Base-by-base conservation (phyloP, 257 asterid species). In the Forsythia viridissima region DNA sequence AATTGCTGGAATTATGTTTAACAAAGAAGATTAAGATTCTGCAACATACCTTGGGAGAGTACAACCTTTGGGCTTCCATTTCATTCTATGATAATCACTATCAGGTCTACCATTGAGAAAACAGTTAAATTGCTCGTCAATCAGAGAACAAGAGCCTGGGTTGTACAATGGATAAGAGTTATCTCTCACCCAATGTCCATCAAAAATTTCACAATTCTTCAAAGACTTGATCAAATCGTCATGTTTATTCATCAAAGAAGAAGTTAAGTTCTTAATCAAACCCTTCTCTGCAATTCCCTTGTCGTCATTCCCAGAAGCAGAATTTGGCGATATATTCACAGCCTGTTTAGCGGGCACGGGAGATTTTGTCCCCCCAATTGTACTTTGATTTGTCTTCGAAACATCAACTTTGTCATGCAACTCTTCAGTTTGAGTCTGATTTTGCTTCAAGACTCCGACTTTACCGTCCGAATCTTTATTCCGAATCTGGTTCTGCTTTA, bases 51-150 rank as follows among this genome's bases (percentile, higher is more conserved):
- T 91, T 38, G 99, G 99, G 37, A 92, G 85, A 81, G 88, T 83
- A 82, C 98, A 95, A n/a, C 82, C 90, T 52, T 87, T 90, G 11
- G 99, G 97, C 88, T 93, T 92, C 99, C 99, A 96, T 80, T 84
- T 92, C 34, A 87, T 82, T 67, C 89, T 85, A 40, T 85, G 81
- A 78, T 91, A 92, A 75, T 80, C 89, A 71, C 41, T 76, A 80
- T 95, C 99, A 76, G 91, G 96, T 78, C 99, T 90, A 8, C 97
- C 97, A 73, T 95, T 95, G 57, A 82, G 59, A 76, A 91, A 88
- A 79, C 99, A 96, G 80, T 91, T 91, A 81, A 93, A 93, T 77
- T 96, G 99, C 72, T 96, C 97, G 80, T 96, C 99, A 24, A 96
- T 91, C 75, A 96, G 82, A 59, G 97, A 87, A 81, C 99, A 96